These are phyloP conservation scores for Ascochyta clinopodiicola DNA, from an alignment of 2,329 filamentous ascomycete species.

Conservation along the genomic window DNA sequence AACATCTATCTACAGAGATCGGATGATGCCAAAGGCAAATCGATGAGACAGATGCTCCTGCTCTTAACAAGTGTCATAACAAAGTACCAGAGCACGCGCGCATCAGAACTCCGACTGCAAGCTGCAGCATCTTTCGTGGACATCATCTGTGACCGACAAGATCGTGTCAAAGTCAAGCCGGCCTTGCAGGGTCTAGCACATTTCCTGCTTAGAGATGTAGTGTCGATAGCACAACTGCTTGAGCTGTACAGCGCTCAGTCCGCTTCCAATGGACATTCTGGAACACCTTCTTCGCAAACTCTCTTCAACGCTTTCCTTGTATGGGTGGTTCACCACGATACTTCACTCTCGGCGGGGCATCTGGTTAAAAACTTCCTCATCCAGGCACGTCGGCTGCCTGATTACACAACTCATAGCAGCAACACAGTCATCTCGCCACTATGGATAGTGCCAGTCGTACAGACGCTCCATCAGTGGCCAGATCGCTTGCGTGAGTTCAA, in stretches of 20 bases:
- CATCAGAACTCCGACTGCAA: conserved; percentile 33
- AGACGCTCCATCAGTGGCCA: conserved; percentile 41
- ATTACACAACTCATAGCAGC: conserved; percentile 7
- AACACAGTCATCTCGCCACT: conserved; percentile 27
- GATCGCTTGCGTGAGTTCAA: conserved; percentile 51
- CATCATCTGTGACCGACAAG: conserved; percentile 66
- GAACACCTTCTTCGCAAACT: conserved; percentile 18
- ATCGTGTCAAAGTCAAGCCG: conserved; percentile 71
- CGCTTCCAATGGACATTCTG: not conserved
- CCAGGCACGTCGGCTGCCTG: conserved; percentile 32
- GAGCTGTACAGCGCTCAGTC: conserved; percentile 47
- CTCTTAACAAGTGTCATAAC: conserved; percentile 49
- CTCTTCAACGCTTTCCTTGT: conserved; percentile 39
- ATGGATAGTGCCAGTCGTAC: conserved; percentile 50
- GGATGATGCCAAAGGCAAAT: conserved; percentile 55
- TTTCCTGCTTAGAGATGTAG: conserved; percentile 67
- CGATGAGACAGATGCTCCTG: conserved; percentile 54
- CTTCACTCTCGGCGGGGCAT: conserved; percentile 48
- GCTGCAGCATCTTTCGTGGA: conserved; percentile 57
- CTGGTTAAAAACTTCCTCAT: conserved; percentile 45
- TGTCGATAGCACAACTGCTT: conserved; percentile 50
- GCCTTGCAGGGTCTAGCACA: conserved; percentile 71
- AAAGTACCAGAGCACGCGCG: conserved; percentile 30
- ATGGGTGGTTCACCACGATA: conserved; percentile 51
- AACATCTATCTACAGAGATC: conserved; percentile 52